Evolutionary conservation across 352 stramenopile species (phyloP), one percentile per base, ranked within the genome.

Genomic region (Achlya hypogyna): DNA sequence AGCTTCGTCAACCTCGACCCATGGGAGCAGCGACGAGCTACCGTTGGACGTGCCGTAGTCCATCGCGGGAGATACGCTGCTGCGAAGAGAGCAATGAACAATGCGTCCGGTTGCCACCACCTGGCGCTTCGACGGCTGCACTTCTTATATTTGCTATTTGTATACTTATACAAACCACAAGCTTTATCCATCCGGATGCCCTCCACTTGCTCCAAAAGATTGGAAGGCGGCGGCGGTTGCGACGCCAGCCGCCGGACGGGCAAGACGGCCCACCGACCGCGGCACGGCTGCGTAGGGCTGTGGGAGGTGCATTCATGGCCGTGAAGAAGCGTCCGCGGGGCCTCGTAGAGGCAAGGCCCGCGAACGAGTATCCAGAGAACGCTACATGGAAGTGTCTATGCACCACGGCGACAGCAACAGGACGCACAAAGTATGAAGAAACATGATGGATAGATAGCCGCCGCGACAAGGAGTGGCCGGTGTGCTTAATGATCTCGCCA

Each of bases 401-500:
- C 38, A 45, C 2, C 38, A 45, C 51, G 31, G 29, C 51, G 51
- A 64, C 38, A 64, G 2, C 28, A 32, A 62, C 5, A 49, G 27
- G 27, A 62, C 23, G 34, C 34, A 42, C 6, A 16, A 42, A 14
- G 6, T 10, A 18, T 45, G 38, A 45, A 45, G 38, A 18, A 9
- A n/a, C 14, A 45, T 10, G 6, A n/a, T 45, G 2, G 38, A 45
- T 45, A 45, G 38, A 45, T 45, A 45, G 38, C 38, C n/a, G n/a
- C n/a, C n/a, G n/a, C n/a, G n/a, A n/a, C n/a, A 18, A 3, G 38
- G 14, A 10, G 38, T 45, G 34, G 34, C 34, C 38, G 6, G 9
- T 22, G 53, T 62, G 16, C 12, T 54, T 75, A 92, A 58, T 93
- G 84, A 53, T 93, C 84, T 70, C 84, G 82, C 84, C 84, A 93